A percentile compares a stretch with the other conserved stretches of the same genome.
Conservation (phyloP, 2,329 filamentous ascomycete genomes). For the Fusarium compactum region DNA sequence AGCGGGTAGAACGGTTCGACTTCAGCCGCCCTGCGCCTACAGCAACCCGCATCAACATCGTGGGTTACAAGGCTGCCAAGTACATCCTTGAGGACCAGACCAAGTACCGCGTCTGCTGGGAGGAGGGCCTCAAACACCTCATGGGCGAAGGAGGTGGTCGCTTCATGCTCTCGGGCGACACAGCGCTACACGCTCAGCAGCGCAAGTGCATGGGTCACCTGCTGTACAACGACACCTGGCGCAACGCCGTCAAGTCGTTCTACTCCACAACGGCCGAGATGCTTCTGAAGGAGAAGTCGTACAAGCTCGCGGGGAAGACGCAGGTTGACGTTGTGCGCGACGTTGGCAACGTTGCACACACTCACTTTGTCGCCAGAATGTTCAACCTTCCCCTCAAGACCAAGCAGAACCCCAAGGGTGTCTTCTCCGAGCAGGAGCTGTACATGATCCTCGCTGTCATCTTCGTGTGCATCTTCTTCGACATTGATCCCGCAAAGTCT, state of each 20-base stretch:
- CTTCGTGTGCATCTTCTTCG: conserved; percentile 74
- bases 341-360: conserved; percentile 75
- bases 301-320: conserved; percentile 64
- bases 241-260: conserved; percentile 72
- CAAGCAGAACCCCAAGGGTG: conserved; percentile 67
- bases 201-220: conserved; percentile 66
- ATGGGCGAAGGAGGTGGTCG: conserved; percentile 66
- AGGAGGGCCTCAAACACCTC: conserved; percentile 71
- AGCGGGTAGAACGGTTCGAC: conserved; percentile 75
- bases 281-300: conserved; percentile 74
- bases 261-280: conserved; percentile 72
- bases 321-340: conserved; percentile 80
- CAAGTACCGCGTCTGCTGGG: conserved; percentile 75
- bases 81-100: conserved; percentile 70
- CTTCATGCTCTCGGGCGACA: conserved; percentile 69
- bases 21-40: conserved; percentile 71
- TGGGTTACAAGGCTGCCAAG: conserved; percentile 71
- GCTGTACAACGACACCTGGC: conserved; percentile 72
- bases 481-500: conserved; percentile 74
- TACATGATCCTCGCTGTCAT: conserved; percentile 74
- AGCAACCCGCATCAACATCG: conserved; percentile 65
- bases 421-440: conserved; percentile 67
- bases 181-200: conserved; percentile 61
- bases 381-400: conserved; percentile 78
- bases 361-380: conserved; percentile 71